Evolutionary conservation across 2,329 filamentous ascomycete genomes (phyloP), one percentile per base, ranked within the genome.

Genomic region (Coniochaeta sp.): DNA sequence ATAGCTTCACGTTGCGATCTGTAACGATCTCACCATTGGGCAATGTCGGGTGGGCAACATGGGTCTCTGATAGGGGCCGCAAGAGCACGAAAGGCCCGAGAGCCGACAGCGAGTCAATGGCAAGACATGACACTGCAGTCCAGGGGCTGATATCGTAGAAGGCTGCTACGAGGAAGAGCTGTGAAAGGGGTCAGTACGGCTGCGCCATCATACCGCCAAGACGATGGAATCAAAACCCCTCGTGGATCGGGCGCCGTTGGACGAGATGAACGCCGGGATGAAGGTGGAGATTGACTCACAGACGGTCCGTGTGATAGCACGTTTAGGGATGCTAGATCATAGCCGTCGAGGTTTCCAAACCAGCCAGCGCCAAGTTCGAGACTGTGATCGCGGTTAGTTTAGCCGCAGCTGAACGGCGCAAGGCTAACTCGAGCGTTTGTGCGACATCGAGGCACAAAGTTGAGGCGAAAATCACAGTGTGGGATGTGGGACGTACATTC

Each of bases 41-140:
- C 31, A 84, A 76, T 52, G 77, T 71, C 28, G 74, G 72, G 34
- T 81, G 81, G 44, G 82, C 74, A 60, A 82, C 79, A 72, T 93
- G 90, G 19, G 84, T 80, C 43, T 79, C 78, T 40, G 88, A 87
- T 33, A 89, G 77, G 6, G 84, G 81, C 58, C 91, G 89, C 59
- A 96, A 78, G 50, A 95, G 81, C 62, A 83, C 80, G 73, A 96
- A 93, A 1, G 93, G 91, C 31, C 90, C 69, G 47, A 87, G 86
- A 47, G 85, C 84, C 2, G 90, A 85, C 62, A 87, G 67, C 58
- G 89, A 76, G 67, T 93, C 89, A 67, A 93, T 88, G 36, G 76
- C 72, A 58, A 91, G 81, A 38, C 85, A 85, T 43, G 82, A 76
- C 33, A 86, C 68, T 22, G 87, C 80, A 0, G 89, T 88, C 59